phyloP scores from a whole-genome alignment of 805 yeast species.

The Candida maesae region DNA sequence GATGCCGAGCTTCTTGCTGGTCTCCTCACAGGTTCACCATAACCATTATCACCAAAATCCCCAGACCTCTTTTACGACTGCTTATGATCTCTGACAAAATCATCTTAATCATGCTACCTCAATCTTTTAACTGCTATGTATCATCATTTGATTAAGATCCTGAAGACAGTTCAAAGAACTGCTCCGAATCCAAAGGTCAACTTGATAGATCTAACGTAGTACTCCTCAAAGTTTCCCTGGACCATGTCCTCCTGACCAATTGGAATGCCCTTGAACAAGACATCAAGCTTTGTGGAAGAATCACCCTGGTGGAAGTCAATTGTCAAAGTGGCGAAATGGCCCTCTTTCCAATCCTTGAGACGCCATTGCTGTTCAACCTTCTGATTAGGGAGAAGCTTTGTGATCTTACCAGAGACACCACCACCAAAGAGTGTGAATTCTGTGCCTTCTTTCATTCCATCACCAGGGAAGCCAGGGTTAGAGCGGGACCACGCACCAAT shows the following conservation, averaged over 20 bases:
- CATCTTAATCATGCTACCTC: no score
- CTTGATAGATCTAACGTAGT: slow-evolving; percentile 86
- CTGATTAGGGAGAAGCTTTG: slow-evolving; percentile 54
- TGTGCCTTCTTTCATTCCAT: slow-evolving; percentile 45
- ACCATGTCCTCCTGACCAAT: slow-evolving; percentile 92
- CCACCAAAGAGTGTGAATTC: slow-evolving; percentile 81
- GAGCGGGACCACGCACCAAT: slow-evolving; percentile 92
- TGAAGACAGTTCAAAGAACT: slow-evolving; percentile 49
- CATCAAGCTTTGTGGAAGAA: slow-evolving; percentile 79
- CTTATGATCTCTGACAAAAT: no score
- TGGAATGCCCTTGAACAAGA: slow-evolving; percentile 84
- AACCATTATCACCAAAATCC: no score
- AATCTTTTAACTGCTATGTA: no score
- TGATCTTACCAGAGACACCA: slow-evolving; percentile 68
- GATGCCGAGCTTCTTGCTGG: no score
- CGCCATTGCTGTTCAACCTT: slow-evolving; percentile 80
- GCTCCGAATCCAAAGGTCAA: slow-evolving; percentile 94
- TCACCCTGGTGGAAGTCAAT: slow-evolving; percentile 71
- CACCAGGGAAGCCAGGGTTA: slow-evolving; percentile 50
- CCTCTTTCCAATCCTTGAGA: slow-evolving; percentile 82
- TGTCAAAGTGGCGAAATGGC: slow-evolving; percentile 67
- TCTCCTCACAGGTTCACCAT: no score
- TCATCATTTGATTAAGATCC: no score
- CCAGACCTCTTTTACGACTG: no score
- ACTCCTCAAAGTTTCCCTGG: slow-evolving; percentile 78